Conservation (phyloP, 306 rosid genomes). For the Rosa persica region DNA sequence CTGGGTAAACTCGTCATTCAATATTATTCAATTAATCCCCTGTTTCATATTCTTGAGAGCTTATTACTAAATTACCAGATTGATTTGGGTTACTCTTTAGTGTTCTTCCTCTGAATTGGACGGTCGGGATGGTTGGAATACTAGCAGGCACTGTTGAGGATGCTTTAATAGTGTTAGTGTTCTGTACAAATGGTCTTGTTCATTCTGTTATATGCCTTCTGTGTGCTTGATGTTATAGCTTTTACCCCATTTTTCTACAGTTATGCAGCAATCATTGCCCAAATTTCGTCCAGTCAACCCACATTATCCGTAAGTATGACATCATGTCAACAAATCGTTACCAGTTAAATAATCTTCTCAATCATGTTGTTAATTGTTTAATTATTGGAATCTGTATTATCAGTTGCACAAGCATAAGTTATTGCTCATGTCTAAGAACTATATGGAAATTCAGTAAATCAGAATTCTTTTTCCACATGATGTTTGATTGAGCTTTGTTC, state of each 20-base stretch:
- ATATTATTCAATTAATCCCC: constrained; percentile 13
- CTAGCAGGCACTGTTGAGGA: constrained; percentile 82
- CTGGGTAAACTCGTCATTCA: constrained; percentile 51
- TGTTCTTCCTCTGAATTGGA: constrained; percentile 92
- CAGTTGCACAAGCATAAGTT: neutral
- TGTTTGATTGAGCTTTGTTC: neutral
- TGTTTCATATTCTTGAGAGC: constrained; percentile 12
- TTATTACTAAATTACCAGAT: constrained; percentile 20
- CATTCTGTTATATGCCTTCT: neutral
- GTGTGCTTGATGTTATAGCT: constrained; percentile 21
- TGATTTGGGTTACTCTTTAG: constrained; percentile 43
- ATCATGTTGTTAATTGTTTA: too few relatives aligned
- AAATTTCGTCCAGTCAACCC: constrained; percentile 38
- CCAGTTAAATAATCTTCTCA: neutral
- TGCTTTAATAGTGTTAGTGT: constrained; percentile 68
- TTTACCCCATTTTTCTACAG: constrained; percentile 39
- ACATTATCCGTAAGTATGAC: constrained; percentile 36
- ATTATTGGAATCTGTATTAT: neutral
- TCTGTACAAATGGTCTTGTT: neutral
- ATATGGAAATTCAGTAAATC: neutral
- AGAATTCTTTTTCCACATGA: neutral
- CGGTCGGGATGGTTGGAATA: constrained; percentile 97
- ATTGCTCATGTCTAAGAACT: neutral
- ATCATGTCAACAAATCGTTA: neutral
- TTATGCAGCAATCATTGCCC: constrained; percentile 75